Evolutionary conservation across 805 yeast genomes (phyloP).

Genomic region (Barnettozyma wickerhamii): DNA sequence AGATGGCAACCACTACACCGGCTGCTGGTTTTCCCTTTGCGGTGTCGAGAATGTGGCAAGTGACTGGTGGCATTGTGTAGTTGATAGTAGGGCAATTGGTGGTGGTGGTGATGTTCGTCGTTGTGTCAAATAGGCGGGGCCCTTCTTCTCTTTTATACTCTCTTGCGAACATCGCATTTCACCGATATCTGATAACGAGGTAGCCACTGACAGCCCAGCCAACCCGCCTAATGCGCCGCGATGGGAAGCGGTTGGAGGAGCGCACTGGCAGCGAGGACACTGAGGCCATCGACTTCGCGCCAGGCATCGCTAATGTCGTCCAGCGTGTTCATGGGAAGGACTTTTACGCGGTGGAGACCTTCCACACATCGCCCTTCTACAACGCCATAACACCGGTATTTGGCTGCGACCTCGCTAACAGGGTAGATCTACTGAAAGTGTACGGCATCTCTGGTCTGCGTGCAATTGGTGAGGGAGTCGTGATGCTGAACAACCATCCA

Average conservation of each 20-base stretch:
- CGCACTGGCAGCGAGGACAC: neutral
- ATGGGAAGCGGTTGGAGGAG: too few relatives aligned
- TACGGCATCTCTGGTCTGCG: slow-evolving; percentile 26
- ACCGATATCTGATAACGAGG: neutral
- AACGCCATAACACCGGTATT: slow-evolving; percentile 28
- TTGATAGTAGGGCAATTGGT: too few relatives aligned
- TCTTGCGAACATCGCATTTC: slow-evolving; percentile 3
- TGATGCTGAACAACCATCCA: slow-evolving; percentile 41
- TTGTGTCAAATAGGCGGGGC: too few relatives aligned
- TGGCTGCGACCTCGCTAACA: slow-evolving; percentile 25
- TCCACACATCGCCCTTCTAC: slow-evolving; percentile 30
- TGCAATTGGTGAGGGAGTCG: slow-evolving; percentile 16
- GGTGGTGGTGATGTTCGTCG: too few relatives aligned
- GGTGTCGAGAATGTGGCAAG: slow-evolving; percentile 89
- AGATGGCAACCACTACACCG: slow-evolving; percentile 65
- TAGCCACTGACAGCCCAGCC: neutral
- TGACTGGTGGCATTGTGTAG: slow-evolving; percentile 61
- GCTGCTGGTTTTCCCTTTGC: slow-evolving; percentile 78
- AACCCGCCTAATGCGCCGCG: too few relatives aligned
- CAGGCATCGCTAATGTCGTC: slow-evolving; percentile 26
- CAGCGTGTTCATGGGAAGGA: slow-evolving; percentile 22
- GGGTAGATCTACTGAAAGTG: slow-evolving; percentile 18
- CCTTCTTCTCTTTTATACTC: too few relatives aligned
- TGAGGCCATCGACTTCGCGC: slow-evolving; percentile 20
- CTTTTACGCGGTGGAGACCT: slow-evolving; percentile 33